phyloP scores from a whole-genome alignment of 2,329 filamentous ascomycete species.

The Pseudogymnoascus sp. region DNA sequence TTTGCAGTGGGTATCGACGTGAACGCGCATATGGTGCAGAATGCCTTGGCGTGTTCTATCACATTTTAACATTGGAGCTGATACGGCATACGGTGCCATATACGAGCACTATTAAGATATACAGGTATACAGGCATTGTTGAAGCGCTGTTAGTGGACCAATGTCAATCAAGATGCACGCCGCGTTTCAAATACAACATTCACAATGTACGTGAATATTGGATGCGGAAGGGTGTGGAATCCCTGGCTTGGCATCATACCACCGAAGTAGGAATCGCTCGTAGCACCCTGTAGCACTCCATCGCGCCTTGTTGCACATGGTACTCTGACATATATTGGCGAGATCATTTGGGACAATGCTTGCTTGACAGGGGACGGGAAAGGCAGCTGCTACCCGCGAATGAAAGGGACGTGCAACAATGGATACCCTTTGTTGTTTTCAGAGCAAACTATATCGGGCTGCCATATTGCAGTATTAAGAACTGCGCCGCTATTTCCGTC shows the following conservation, averaged over 20 bases:
- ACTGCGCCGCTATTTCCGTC: not conserved
- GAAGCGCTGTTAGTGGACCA: not conserved
- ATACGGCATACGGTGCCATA: not conserved
- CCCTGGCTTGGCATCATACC: not conserved
- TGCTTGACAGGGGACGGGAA: not conserved
- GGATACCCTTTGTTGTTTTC: not conserved
- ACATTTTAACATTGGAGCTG: not conserved
- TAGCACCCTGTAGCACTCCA: not conserved
- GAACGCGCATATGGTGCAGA: not conserved
- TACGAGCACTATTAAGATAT: not conserved
- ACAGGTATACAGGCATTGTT: not conserved
- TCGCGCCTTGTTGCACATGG: not conserved
- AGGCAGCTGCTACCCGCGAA: not conserved
- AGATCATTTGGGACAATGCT: not conserved
- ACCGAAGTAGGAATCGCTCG: not conserved
- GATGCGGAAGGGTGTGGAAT: not conserved
- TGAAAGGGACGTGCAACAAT: not conserved
- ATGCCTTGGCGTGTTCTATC: not conserved
- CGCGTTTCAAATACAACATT: constrained; percentile 5
- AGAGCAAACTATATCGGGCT: not conserved
- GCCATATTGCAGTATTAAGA: not conserved
- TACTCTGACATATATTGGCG: not conserved
- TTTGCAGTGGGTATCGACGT: not conserved
- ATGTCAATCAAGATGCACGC: not conserved
- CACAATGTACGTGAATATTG: not conserved